These are phyloP conservation scores for Blastomyces gilchristii DNA, from an alignment of 2,329 filamentous ascomycete species.

Conservation along the genomic window DNA sequence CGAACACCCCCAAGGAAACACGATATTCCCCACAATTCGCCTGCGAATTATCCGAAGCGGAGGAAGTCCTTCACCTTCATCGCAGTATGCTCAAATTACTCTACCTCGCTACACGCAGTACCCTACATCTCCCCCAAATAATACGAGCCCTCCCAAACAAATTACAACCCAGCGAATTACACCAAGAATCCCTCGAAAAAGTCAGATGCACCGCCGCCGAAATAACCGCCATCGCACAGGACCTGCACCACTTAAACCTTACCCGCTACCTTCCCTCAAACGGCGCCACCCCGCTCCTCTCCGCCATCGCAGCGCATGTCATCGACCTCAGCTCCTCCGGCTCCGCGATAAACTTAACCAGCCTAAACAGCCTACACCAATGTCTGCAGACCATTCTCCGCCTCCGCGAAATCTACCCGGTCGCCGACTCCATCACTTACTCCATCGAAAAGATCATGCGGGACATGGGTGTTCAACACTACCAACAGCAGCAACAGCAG, in stretches of 20 bases:
- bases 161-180: constrained; percentile 53
- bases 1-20: constrained; percentile 60
- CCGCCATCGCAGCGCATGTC: constrained; percentile 86
- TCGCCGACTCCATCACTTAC: constrained; percentile 82
- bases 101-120: constrained; percentile 82
- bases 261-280: constrained; percentile 77
- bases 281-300: constrained; percentile 79
- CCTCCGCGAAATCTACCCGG: constrained; percentile 77
- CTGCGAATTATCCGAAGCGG: constrained; percentile 39
- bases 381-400: constrained; percentile 89
- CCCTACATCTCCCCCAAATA: constrained; percentile 83
- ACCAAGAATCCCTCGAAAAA: constrained; percentile 71
- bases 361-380: constrained; percentile 70
- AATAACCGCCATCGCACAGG: constrained; percentile 73
- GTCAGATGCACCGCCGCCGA: constrained; percentile 75
- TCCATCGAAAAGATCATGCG: constrained; percentile 88
- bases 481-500: constrained; percentile 28
- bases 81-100: constrained; percentile 82
- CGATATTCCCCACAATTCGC: constrained; percentile 58
- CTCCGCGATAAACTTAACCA: constrained; percentile 58
- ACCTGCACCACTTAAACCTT: constrained; percentile 61
- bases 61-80: constrained; percentile 53
- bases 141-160: constrained; percentile 58
- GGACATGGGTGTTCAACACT: constrained; percentile 63
- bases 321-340: constrained; percentile 82